Conservation (phyloP, 805 yeast genomes). For the Wickerhamiella qilinensis region DNA sequence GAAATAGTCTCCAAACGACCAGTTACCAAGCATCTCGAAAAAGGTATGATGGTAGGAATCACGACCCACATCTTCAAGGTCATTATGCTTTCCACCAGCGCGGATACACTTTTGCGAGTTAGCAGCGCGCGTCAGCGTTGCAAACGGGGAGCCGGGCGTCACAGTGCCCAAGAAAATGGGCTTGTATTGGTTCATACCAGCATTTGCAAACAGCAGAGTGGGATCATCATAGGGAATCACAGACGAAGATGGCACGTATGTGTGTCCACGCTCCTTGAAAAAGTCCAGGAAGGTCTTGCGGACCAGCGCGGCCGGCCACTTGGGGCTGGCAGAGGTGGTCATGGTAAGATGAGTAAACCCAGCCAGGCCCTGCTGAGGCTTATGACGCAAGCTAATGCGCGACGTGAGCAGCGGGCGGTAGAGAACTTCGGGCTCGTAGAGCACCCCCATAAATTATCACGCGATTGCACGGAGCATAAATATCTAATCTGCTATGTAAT, state of each 20-base stretch:
- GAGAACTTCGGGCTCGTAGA: too few species aligned
- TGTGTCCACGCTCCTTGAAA: conserved; percentile 55
- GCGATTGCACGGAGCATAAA: too few species aligned
- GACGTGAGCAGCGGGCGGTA: too few species aligned
- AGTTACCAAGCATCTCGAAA: conserved; percentile 98
- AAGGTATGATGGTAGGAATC: conserved; percentile 98
- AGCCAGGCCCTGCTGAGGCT: not conserved
- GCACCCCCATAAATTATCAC: too few species aligned
- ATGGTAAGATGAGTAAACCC: not conserved
- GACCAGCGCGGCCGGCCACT: conserved; percentile 29
- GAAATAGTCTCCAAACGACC: conserved; percentile 99
- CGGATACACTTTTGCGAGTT: conserved; percentile 97
- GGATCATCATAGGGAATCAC: conserved; percentile 98
- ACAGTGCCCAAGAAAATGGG: conserved; percentile 96
- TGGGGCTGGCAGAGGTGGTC: conserved; percentile 3
- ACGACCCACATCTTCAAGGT: conserved; percentile 94
- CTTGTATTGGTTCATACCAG: conserved; percentile 99
- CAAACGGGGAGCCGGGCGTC: conserved; percentile 82
- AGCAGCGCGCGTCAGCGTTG: conserved; percentile 69
- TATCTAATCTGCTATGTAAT: too few species aligned
- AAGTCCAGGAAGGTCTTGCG: conserved; percentile 76
- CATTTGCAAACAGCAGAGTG: conserved; percentile 88
- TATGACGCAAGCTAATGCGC: too few species aligned
- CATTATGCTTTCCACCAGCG: conserved; percentile 97
- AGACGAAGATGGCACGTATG: conserved; percentile 79